Evolutionary conservation across 2,329 filamentous ascomycete species (phyloP).

Genomic region (Fusarium compactum): DNA sequence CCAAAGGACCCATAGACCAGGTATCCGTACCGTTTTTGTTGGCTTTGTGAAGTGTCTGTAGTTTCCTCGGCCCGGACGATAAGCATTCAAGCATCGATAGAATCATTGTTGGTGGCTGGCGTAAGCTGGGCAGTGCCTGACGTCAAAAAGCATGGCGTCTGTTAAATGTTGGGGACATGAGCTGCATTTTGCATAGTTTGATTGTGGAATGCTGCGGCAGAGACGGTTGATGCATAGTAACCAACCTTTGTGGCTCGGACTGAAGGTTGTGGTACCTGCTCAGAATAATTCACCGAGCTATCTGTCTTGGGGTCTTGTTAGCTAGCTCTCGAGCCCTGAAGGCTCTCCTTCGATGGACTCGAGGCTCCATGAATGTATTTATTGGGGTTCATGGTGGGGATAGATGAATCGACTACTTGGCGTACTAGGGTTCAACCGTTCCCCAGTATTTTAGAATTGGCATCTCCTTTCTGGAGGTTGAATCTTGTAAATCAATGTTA

Average conservation of each 20-base stretch:
- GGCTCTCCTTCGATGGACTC: conserved; percentile 13
- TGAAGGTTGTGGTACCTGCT: conserved; percentile 7
- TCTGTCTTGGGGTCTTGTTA: background rate
- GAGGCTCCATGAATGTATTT: conserved; percentile 10
- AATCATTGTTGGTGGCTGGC: conserved; percentile 31
- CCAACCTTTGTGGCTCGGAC: conserved; percentile 7
- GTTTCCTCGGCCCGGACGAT: background rate
- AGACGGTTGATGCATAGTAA: conserved; percentile 15
- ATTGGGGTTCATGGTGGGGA: conserved; percentile 29
- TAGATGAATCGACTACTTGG: conserved; percentile 17
- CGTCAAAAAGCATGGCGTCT: conserved; percentile 27
- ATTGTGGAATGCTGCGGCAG: conserved; percentile 8
- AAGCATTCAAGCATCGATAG: conserved; percentile 27
- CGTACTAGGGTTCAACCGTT: conserved; percentile 22
- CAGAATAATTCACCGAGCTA: conserved; percentile 11
- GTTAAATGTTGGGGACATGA: conserved; percentile 40
- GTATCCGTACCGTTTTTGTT: conserved; percentile 18
- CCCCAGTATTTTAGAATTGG: conserved; percentile 41
- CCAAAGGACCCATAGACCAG: conserved; percentile 9
- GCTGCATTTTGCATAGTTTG: conserved; percentile 15
- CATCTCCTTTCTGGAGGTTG: conserved; percentile 25
- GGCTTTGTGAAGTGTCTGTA: conserved; percentile 3
- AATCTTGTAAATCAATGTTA: conserved; percentile 21
- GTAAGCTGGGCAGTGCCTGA: conserved; percentile 32
- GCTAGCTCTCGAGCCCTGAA: background rate